Conservation (phyloP, 441 rosid species). For the Capsella rubella region DNA sequence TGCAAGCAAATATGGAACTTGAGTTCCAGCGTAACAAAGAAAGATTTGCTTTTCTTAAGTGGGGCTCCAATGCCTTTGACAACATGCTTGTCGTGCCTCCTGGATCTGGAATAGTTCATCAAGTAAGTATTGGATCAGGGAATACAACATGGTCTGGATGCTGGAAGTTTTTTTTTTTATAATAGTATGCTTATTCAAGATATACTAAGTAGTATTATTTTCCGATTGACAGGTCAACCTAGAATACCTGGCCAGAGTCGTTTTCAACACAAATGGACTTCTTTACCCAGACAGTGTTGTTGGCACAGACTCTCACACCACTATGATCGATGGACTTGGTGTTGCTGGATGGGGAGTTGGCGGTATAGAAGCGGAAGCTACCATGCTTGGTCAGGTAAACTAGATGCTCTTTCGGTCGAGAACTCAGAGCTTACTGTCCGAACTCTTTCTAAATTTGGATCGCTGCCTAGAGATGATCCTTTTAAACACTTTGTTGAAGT, state of each 20-base stretch:
- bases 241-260: constrained; percentile 8
- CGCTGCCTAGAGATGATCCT: background rate
- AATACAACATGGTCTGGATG: background rate
- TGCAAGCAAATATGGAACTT: constrained; percentile 79
- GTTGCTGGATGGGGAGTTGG: constrained; percentile 68
- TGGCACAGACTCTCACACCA: constrained; percentile 81
- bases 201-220: background rate
- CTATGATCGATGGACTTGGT: constrained; percentile 63
- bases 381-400: constrained; percentile 80
- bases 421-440: background rate
- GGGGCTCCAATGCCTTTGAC: constrained; percentile 57
- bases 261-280: constrained; percentile 10
- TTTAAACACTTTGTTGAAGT: background rate
- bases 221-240: background rate
- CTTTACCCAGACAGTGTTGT: constrained; percentile 69
- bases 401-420: background rate
- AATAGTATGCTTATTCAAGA: background rate
- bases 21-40: constrained; percentile 74
- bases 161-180: background rate
- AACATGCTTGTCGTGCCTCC: constrained; percentile 86
- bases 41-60: constrained; percentile 59
- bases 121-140: constrained; percentile 46
- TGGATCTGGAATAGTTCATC: constrained; percentile 84
- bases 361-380: constrained; percentile 82
- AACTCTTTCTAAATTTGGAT: background rate